Base-by-base conservation (phyloP, 2,329 filamentous ascomycete genomes). In the Diaporthe sp. region DNA sequence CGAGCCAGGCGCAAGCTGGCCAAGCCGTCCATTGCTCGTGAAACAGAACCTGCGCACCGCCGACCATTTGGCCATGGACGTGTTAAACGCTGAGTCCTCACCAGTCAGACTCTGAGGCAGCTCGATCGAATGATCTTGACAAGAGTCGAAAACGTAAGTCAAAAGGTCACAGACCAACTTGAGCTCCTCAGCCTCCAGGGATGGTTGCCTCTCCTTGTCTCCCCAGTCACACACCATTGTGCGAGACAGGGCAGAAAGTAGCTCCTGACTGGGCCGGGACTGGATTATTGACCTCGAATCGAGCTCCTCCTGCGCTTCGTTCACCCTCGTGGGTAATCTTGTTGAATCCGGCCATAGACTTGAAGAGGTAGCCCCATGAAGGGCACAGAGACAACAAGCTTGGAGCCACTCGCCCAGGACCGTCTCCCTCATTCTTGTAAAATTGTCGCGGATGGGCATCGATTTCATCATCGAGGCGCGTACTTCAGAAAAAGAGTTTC, bases 61-160 rank as follows among this genome's bases (percentile, higher is more conserved):
- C 25, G 51, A 55, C 51, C 51, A 53, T 53, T 25, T 53, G 49
- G 49, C 49, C 49, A 53, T 53, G 1, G 49, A 13, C n/a, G 49
- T 28, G 49, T 53, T 53, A 15, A 53, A 53, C n/a, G 49, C 49
- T 0, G 49, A 53, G 1, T 53, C 49, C 13, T 53, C 49, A 28
- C 49, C 49, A 28, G n/a, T 7, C n/a, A 53, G n/a, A 12, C n/a
- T 53, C 49, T 53, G 49, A 7, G 49, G 49, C n/a, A 53, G 49
- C 49, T 28, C 49, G 0, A 15, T 0, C 2, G 49, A 25, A 1
- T 25, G 49, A 15, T 15, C 3, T 1, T 28, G n/a, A 53, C n/a
- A 53, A n/a, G n/a, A 53, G 49, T 53, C 49, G 49, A 53, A 53
- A 53, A 53, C 49, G 49, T 53, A 53, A 53, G n/a, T 53, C 49